A percentile compares a stretch with the other conserved stretches of the same genome.
phyloP scores from a whole-genome alignment of 2,329 filamentous ascomycete species.

The Triangularia verruculosa region DNA sequence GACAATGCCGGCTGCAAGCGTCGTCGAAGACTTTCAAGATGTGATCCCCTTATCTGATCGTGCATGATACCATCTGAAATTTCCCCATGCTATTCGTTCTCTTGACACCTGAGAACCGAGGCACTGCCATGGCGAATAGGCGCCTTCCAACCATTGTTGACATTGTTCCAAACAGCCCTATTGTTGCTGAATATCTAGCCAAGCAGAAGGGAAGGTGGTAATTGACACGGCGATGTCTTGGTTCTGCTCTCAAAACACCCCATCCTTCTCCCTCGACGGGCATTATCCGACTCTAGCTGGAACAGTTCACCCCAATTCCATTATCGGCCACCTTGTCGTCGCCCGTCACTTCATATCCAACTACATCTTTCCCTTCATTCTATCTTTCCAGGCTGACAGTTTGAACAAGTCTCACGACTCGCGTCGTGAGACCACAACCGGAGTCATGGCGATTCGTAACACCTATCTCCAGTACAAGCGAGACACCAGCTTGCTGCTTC shows the following conservation, averaged over 20 bases:
- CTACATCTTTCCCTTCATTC: too few relatives aligned
- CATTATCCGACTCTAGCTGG: too few relatives aligned
- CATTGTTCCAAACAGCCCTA: not conserved
- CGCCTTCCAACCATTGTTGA: not conserved
- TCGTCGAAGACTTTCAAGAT: too few relatives aligned
- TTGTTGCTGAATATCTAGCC: not conserved
- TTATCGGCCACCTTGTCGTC: too few relatives aligned
- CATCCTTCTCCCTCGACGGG: too few relatives aligned
- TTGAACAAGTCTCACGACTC: too few relatives aligned
- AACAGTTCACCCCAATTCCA: too few relatives aligned
- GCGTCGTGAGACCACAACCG: not conserved
- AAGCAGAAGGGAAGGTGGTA: not conserved
- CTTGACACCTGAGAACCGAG: not conserved
- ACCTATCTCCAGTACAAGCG: constrained; percentile 40
- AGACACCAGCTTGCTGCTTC: constrained; percentile 37
- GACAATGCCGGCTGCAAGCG: too few relatives aligned
- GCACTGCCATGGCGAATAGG: not conserved
- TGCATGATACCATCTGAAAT: not conserved
- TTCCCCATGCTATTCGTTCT: too few relatives aligned
- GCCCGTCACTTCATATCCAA: too few relatives aligned
- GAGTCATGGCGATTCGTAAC: constrained; percentile 29
- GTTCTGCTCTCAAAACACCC: too few relatives aligned
- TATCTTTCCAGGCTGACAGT: too few relatives aligned
- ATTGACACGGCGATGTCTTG: not conserved
- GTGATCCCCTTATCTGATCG: not conserved